Evolutionary conservation across 805 yeast genomes (phyloP).

Genomic region (Torulaspora delbrueckii): DNA sequence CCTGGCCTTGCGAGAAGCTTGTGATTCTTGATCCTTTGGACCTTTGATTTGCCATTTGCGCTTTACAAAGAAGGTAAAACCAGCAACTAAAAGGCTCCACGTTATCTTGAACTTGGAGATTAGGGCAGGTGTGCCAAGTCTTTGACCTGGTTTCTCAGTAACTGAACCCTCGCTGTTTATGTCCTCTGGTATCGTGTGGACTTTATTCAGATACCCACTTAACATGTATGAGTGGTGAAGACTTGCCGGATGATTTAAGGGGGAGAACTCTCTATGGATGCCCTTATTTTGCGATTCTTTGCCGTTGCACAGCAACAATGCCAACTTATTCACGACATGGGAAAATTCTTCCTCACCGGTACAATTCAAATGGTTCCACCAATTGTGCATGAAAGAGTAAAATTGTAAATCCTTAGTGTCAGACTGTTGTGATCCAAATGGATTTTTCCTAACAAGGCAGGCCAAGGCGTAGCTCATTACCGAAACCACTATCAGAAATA

Average conservation of each 20-base stretch:
- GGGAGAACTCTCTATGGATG: slow-evolving; percentile 28
- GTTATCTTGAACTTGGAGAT: slow-evolving; percentile 9
- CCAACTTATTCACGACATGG: slow-evolving; percentile 20
- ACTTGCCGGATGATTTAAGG: slow-evolving; percentile 17
- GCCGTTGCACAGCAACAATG: slow-evolving; percentile 25
- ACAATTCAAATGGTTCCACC: slow-evolving; percentile 30
- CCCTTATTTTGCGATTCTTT: slow-evolving; percentile 19
- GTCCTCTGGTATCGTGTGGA: slow-evolving; percentile 19
- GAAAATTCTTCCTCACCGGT: slow-evolving; percentile 34
- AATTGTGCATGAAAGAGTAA: slow-evolving; percentile 29
- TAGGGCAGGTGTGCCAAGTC: slow-evolving; percentile 5
- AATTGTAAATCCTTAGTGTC: slow-evolving; percentile 27
- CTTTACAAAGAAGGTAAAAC: slow-evolving; percentile 8
- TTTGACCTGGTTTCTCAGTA: neutral
- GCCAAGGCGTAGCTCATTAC: slow-evolving; percentile 53
- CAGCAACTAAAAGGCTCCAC: slow-evolving; percentile 4
- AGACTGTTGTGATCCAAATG: slow-evolving; percentile 12
- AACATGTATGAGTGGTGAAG: slow-evolving; percentile 20
- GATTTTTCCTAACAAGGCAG: slow-evolving; percentile 46
- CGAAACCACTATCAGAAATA: slow-evolving; percentile 49
- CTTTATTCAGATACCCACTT: slow-evolving; percentile 23
- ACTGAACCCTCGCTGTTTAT: neutral
- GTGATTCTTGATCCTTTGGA: neutral
- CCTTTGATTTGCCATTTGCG: slow-evolving; percentile 4
- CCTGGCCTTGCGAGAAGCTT: neutral